These are phyloP conservation scores for Aspergillus oerlinghausenensis DNA, from an alignment of 2,329 filamentous ascomycete genomes.

Conservation along the genomic window DNA sequence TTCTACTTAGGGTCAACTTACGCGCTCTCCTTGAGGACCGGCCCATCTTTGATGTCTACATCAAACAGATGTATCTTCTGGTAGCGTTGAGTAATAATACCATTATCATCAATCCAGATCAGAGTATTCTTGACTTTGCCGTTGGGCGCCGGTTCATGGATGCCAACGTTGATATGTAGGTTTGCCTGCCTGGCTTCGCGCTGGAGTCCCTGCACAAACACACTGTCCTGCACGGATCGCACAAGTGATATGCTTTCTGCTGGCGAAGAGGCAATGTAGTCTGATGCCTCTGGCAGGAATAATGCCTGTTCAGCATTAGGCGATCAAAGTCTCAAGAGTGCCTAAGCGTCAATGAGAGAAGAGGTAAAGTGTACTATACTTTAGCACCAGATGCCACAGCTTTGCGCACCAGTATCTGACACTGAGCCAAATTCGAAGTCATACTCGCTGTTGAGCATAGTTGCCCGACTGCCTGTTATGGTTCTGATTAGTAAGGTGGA, in stretches of 20 bases:
- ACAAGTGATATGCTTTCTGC: constrained; percentile 67
- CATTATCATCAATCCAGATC: constrained; percentile 61
- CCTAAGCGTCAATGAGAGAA: background rate
- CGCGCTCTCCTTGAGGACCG: constrained; percentile 58
- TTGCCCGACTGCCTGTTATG: constrained; percentile 73
- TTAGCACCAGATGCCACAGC: constrained; percentile 74
- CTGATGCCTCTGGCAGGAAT: constrained; percentile 87
- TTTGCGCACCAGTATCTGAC: constrained; percentile 64
- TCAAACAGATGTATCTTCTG: constrained; percentile 93
- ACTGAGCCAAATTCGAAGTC: constrained; percentile 74
- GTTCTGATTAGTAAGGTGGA: constrained; percentile 6
- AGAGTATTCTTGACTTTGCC: constrained; percentile 58
- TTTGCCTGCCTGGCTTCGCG: constrained; percentile 59
- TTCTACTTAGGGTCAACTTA: constrained; percentile 17
- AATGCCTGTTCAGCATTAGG: constrained; percentile 53
- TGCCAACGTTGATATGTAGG: constrained; percentile 77
- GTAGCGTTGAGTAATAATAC: constrained; percentile 61
- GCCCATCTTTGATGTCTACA: constrained; percentile 55
- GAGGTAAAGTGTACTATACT: constrained; percentile 41
- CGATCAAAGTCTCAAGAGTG: background rate
- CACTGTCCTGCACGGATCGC: constrained; percentile 58
- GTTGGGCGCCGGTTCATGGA: constrained; percentile 66
- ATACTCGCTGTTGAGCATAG: constrained; percentile 80
- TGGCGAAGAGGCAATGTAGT: constrained; percentile 73
- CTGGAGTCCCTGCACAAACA: constrained; percentile 73